Percentiles rank a stretch among this genome's conserved stretches.
These are phyloP conservation scores for Paraphoma chrysanthemicola DNA, from an alignment of 2,329 filamentous ascomycete genomes.

Conservation along the genomic window DNA sequence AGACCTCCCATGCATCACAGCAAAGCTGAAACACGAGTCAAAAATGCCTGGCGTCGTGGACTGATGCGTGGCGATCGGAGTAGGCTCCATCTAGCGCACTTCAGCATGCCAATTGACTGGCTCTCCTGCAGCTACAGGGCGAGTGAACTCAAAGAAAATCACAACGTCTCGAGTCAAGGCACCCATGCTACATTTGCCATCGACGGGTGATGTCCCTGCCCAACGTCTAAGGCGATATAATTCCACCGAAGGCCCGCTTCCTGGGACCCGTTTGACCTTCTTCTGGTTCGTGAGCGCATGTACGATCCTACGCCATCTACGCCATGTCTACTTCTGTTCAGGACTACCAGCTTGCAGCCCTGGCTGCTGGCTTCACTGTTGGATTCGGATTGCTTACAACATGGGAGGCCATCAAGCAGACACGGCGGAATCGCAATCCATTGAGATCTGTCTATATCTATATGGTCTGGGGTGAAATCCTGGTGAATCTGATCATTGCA, in stretches of 20 bases:
- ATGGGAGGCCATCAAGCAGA: constrained; percentile 46
- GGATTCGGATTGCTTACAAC: constrained; percentile 43
- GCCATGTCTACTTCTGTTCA: constrained; percentile 28
- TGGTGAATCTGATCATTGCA: constrained; percentile 37
- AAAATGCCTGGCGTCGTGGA: background rate
- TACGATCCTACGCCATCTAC: background rate
- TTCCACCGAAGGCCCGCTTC: background rate
- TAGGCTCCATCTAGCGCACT: background rate
- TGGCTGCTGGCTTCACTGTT: constrained; percentile 45
- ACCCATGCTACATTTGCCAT: background rate
- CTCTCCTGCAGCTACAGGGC: background rate
- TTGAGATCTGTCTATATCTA: constrained; percentile 43
- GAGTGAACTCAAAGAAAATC: background rate
- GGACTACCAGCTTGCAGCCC: constrained; percentile 39
- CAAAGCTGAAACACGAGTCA: background rate
- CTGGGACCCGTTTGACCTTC: background rate
- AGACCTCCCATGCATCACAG: background rate
- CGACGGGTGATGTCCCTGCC: too few relatives aligned
- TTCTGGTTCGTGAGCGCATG: background rate
- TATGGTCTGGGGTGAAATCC: constrained; percentile 45
- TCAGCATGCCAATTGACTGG: background rate
- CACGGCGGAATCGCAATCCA: constrained; percentile 42
- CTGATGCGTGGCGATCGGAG: background rate
- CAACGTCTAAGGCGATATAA: background rate
- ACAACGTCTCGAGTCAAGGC: background rate